Conservation (phyloP, 2,329 filamentous ascomycete genomes). For the Aureobasidium sp. region DNA sequence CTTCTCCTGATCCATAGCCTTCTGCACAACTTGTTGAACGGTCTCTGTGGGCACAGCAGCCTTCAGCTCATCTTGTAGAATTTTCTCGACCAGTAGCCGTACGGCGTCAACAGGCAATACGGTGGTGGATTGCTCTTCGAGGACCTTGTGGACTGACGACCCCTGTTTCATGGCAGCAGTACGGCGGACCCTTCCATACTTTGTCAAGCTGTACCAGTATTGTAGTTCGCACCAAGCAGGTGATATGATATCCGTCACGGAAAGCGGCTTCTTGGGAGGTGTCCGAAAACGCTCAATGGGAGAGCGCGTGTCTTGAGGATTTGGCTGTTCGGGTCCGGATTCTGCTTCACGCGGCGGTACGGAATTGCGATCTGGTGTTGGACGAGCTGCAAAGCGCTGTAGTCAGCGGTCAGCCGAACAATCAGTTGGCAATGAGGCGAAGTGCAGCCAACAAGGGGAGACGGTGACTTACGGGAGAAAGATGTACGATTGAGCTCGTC, state of each 20-base stretch:
- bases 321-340: constrained; percentile 19
- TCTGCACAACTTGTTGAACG: constrained; percentile 1
- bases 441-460: not conserved
- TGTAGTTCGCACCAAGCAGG: constrained; percentile 96
- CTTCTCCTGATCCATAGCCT: constrained; percentile 12
- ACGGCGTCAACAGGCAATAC: constrained; percentile 64
- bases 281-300: constrained; percentile 75
- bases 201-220: constrained; percentile 79
- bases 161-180: constrained; percentile 83
- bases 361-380: constrained; percentile 23
- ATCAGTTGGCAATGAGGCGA: too few relatives aligned
- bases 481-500: constrained; percentile 31
- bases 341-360: constrained; percentile 16
- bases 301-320: constrained; percentile 41
- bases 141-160: constrained; percentile 67
- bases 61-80: constrained; percentile 12
- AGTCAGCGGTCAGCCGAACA: constrained; percentile 33
- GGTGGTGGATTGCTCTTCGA: constrained; percentile 80
- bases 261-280: constrained; percentile 69
- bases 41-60: not conserved
- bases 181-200: constrained; percentile 64
- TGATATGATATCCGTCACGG: constrained; percentile 79
- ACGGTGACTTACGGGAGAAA: constrained; percentile 26
- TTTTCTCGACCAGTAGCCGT: not conserved
- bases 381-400: constrained; percentile 30